These are phyloP conservation scores for Axilococcus clingmanii DNA, from an alignment of 139 green algal species.

Conservation along the genomic window DNA sequence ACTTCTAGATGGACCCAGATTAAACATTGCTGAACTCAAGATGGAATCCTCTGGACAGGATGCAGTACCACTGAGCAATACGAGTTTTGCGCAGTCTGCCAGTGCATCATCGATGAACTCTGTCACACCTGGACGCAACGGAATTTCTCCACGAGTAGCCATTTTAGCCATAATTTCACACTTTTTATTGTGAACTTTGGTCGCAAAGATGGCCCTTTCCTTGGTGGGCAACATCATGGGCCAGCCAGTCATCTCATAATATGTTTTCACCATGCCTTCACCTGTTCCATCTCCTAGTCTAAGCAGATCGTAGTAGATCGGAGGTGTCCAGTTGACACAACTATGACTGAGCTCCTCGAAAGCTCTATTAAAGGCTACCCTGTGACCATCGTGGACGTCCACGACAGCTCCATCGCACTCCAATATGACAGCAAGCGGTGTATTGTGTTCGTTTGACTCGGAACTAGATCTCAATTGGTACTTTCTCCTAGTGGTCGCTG, in stretches of 20 bases:
- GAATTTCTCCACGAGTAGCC: constrained; percentile 22
- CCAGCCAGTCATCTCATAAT: constrained; percentile 25
- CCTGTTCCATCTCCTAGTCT: constrained; percentile 25
- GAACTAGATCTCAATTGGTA: too few species aligned
- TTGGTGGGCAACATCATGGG: constrained; percentile 26
- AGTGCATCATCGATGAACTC: constrained; percentile 33
- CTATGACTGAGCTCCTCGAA: constrained; percentile 31
- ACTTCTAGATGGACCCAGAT: constrained; percentile 12
- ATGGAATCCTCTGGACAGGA: constrained; percentile 18
- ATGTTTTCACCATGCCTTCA: background rate
- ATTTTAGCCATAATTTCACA: constrained; percentile 29
- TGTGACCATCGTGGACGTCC: constrained; percentile 23
- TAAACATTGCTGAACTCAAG: constrained; percentile 9
- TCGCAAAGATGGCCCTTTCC: constrained; percentile 25
- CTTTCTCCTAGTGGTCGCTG: too few species aligned
- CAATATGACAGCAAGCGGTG: too few species aligned
- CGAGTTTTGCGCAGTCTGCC: constrained; percentile 11
- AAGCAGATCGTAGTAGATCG: constrained; percentile 36
- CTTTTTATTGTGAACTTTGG: constrained; percentile 31
- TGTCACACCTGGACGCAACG: constrained; percentile 17
- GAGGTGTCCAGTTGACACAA: constrained; percentile 23
- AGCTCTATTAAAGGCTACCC: constrained; percentile 27
- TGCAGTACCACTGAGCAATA: constrained; percentile 14
- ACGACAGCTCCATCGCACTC: constrained; percentile 30
- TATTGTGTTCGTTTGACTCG: too few species aligned